phyloP scores from a whole-genome alignment of 73 alveolate genomes.

The Paramecium sonneborni region DNA sequence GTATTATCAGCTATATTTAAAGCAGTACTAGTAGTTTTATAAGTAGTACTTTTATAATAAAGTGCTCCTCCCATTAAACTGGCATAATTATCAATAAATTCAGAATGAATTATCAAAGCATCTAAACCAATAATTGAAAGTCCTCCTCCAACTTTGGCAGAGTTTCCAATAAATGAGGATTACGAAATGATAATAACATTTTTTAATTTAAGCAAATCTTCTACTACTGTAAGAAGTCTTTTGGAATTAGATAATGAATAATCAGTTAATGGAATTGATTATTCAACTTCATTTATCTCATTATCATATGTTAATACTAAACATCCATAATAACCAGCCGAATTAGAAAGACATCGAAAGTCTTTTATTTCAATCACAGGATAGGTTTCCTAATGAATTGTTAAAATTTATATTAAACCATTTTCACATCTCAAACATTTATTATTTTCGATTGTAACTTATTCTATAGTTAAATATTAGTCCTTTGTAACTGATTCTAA shows the following conservation, averaged over 20 bases:
- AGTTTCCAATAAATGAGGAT: background rate
- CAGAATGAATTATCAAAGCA: background rate
- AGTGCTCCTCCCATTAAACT: constrained; percentile 47
- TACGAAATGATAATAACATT: background rate
- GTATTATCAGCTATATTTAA: background rate
- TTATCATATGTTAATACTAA: background rate
- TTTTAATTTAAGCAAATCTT: background rate
- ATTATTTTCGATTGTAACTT: background rate
- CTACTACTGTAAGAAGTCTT: background rate
- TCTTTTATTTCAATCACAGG: background rate
- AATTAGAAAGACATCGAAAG: background rate
- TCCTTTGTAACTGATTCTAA: background rate
- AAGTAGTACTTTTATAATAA: background rate
- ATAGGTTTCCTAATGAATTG: background rate
- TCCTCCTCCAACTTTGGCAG: constrained; percentile 46
- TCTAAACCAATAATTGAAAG: background rate
- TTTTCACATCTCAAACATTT: background rate
- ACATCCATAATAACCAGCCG: constrained; percentile 44
- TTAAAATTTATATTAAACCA: background rate
- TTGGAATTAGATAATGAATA: background rate
- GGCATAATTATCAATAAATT: constrained; percentile 30
- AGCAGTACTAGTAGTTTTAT: background rate
- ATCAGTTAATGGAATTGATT: constrained; percentile 18
- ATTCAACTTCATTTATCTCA: background rate
- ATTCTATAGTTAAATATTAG: background rate